phyloP scores from a whole-genome alignment of 768 basidiomycete species.

The Tricholoma furcatifolium region DNA sequence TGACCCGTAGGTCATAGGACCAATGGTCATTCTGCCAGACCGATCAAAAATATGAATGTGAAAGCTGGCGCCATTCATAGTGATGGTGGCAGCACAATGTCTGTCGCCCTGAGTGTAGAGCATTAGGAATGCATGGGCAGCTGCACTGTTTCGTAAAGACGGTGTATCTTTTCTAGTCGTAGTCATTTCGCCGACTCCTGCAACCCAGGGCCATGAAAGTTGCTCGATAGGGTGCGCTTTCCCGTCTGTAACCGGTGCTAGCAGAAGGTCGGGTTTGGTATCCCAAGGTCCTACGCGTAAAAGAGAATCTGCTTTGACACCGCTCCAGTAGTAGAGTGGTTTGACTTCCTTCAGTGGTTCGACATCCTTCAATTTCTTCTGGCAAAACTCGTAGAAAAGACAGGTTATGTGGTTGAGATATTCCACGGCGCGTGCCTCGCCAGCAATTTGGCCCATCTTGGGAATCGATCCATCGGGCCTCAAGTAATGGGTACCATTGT shows the following conservation, averaged over 20 bases:
- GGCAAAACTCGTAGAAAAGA: no score
- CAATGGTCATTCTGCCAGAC: not conserved
- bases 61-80: not conserved
- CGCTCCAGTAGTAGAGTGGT: no score
- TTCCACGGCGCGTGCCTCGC: no score
- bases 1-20: not conserved
- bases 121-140: not conserved
- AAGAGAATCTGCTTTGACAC: no score
- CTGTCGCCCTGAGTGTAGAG: not conserved
- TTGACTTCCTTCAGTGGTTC: no score
- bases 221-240: not conserved
- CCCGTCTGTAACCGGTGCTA: not conserved
- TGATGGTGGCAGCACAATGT: not conserved
- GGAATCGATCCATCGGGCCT: no score
- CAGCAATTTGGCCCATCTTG: no score
- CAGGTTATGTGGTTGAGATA: no score
- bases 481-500: no score
- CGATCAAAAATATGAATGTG: not conserved
- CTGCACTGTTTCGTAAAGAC: not conserved
- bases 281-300: no score
- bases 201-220: not conserved
- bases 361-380: no score
- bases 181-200: not conserved
- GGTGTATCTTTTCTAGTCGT: not conserved
- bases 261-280: no score